Evolutionary conservation across 1,139 yeast species (phyloP).

Genomic region (Blastobotrys apis): DNA sequence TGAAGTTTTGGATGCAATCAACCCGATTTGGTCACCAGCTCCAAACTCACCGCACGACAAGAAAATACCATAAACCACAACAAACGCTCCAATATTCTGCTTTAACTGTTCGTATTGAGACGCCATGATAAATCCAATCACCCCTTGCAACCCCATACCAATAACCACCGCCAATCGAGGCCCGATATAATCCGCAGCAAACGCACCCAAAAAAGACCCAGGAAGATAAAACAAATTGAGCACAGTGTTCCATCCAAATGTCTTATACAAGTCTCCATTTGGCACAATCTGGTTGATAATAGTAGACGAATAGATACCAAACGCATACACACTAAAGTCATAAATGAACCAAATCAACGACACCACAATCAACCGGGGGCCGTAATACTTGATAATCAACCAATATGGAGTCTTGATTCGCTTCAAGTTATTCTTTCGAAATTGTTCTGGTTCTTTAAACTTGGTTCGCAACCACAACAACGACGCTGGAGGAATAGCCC

Average conservation of each 20-base stretch:
- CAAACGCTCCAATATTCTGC: constrained; percentile 67
- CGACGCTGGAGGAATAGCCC: constrained; percentile 83
- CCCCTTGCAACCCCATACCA: constrained; percentile 71
- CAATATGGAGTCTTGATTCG: constrained; percentile 57
- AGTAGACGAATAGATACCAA: constrained; percentile 73
- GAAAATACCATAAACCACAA: constrained; percentile 83
- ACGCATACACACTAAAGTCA: constrained; percentile 83
- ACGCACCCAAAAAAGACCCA: constrained; percentile 82
- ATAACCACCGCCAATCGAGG: constrained; percentile 71
- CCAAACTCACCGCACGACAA: constrained; percentile 88
- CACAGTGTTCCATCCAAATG: constrained; percentile 91
- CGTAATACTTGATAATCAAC: constrained; percentile 70
- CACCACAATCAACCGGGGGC: constrained; percentile 71
- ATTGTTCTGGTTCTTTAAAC: constrained; percentile 68
- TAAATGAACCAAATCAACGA: constrained; percentile 86
- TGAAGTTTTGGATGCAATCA: constrained; percentile 78
- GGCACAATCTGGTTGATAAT: constrained; percentile 61
- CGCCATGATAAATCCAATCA: constrained; percentile 85
- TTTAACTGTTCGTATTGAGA: constrained; percentile 55
- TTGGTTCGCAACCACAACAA: constrained; percentile 73
- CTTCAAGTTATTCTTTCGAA: constrained; percentile 66
- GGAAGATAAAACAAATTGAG: constrained; percentile 85
- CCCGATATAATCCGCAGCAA: constrained; percentile 78
- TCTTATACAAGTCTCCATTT: constrained; percentile 58
- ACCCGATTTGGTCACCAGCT: constrained; percentile 89